Evolutionary conservation across 495 filamentous ascomycete species (phyloP).

Genomic region (Neurospora terricola): DNA sequence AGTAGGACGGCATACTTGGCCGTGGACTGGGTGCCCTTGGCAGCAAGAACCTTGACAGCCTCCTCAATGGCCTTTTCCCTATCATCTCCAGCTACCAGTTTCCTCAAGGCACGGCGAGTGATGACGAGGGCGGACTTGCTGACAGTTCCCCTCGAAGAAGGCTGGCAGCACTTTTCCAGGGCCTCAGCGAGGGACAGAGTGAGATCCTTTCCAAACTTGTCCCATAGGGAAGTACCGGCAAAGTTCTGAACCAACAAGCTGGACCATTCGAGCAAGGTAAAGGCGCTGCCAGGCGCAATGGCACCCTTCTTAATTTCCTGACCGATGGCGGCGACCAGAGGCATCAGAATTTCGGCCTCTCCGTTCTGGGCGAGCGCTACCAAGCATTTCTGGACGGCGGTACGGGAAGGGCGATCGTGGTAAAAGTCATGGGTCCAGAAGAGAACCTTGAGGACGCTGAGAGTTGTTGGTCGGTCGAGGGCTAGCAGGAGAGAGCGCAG

Average conservation of each 20-base stretch:
- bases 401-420: constrained; percentile 70
- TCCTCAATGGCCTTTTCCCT: constrained; percentile 51
- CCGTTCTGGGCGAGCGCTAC: constrained; percentile 46
- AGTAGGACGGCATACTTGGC: constrained; percentile 66
- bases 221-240: constrained; percentile 45
- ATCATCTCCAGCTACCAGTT: constrained; percentile 50
- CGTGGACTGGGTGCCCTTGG: constrained; percentile 49
- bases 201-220: constrained; percentile 55
- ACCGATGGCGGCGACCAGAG: constrained; percentile 47
- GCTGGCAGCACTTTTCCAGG: constrained; percentile 67
- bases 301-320: constrained; percentile 61
- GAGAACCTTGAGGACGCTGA: constrained; percentile 53
- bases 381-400: constrained; percentile 70
- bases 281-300: constrained; percentile 68
- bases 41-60: constrained; percentile 53
- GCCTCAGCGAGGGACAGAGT: constrained; percentile 51
- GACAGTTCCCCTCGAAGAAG: constrained; percentile 46
- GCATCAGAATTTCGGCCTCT: constrained; percentile 44
- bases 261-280: constrained; percentile 88
- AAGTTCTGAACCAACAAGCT: constrained; percentile 58
- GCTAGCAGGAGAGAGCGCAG: constrained; percentile 13
- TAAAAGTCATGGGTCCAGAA: constrained; percentile 84
- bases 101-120: constrained; percentile 63
- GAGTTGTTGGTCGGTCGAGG: constrained; percentile 26
- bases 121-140: constrained; percentile 58